Evolutionary conservation across 345 rosid species (phyloP).

Genomic region (Eutrema yunnanense): DNA sequence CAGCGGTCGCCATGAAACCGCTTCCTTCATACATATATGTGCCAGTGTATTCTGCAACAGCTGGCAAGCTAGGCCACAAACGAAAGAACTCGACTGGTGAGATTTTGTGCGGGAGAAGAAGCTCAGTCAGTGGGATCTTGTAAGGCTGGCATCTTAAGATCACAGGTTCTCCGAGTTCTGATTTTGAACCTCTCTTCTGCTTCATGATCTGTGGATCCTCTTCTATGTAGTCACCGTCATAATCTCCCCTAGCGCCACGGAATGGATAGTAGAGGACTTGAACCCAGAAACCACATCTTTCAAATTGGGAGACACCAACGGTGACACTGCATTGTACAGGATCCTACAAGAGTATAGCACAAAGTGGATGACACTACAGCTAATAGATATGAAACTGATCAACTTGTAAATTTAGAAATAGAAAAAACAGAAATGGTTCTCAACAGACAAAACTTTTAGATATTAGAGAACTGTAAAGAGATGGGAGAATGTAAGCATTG

Average conservation of each 20-base stretch:
- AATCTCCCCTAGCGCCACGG: conserved; percentile 83
- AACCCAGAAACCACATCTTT: conserved; percentile 94
- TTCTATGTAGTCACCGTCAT: conserved; percentile 82
- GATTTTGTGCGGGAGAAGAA: conserved; percentile 87
- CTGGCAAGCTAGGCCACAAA: conserved; percentile 97
- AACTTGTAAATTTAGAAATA: not conserved
- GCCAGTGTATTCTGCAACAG: conserved; percentile 81
- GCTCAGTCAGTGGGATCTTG: conserved; percentile 93
- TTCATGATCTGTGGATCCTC: conserved; percentile 81
- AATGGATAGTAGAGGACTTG: conserved; percentile 94
- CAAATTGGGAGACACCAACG: conserved; percentile 93
- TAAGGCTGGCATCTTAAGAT: conserved; percentile 93
- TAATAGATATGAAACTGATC: not conserved
- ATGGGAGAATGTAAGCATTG: conserved; percentile 5
- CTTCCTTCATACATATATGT: conserved; percentile 91
- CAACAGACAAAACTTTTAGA: not conserved
- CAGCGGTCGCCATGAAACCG: conserved; percentile 98
- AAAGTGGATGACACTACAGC: conserved; percentile 3
- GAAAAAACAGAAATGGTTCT: not conserved
- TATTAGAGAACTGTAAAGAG: not conserved
- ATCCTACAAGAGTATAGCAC: conserved; percentile 47
- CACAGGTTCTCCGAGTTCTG: conserved; percentile 97
- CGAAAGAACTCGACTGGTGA: conserved; percentile 98
- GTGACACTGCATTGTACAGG: conserved; percentile 92
- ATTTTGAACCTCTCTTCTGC: conserved; percentile 74